Conservation (phyloP, 2,329 filamentous ascomycete species). For the Alternaria gansuensis region DNA sequence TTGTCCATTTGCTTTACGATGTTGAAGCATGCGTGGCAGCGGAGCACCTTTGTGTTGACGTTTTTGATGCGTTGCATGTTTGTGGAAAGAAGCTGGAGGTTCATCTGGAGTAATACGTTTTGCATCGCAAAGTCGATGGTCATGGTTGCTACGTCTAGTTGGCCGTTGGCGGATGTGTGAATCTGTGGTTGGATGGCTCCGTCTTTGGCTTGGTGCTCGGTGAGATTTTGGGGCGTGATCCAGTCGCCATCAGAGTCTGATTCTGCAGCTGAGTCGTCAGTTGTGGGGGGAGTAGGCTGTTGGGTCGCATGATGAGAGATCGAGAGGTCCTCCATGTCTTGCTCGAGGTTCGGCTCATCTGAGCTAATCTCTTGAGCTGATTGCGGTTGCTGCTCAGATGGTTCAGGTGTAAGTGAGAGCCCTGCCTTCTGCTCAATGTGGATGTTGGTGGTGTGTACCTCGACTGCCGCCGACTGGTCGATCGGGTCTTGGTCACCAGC, state of each 20-base stretch:
- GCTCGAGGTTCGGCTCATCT: constrained; percentile 19
- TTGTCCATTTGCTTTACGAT: constrained; percentile 83
- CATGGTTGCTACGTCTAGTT: constrained; percentile 87
- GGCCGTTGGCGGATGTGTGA: constrained; percentile 62
- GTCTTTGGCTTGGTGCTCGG: constrained; percentile 79
- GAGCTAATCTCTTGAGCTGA: background rate
- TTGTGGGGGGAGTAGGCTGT: constrained; percentile 31
- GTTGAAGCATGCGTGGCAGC: constrained; percentile 83
- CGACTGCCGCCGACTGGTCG: constrained; percentile 10
- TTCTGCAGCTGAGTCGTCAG: constrained; percentile 27
- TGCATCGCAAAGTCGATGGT: constrained; percentile 98
- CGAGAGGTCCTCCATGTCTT: constrained; percentile 35
- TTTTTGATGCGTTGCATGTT: constrained; percentile 81
- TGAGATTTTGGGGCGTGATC: constrained; percentile 94
- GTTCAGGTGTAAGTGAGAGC: constrained; percentile 1
- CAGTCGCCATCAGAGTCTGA: constrained; percentile 66
- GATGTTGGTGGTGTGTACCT: constrained; percentile 10
- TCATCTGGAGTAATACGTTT: constrained; percentile 93
- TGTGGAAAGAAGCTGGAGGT: constrained; percentile 85
- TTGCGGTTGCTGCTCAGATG: constrained; percentile 1
- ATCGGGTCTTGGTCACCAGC: constrained; percentile 10
- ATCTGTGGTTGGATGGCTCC: constrained; percentile 50
- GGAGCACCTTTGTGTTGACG: constrained; percentile 86
- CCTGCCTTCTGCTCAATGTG: constrained; percentile 17
- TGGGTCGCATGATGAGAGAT: constrained; percentile 27